These are phyloP conservation scores for Bretschneidera sinensis DNA, from an alignment of 345 rosid genomes.

Conservation along the genomic window DNA sequence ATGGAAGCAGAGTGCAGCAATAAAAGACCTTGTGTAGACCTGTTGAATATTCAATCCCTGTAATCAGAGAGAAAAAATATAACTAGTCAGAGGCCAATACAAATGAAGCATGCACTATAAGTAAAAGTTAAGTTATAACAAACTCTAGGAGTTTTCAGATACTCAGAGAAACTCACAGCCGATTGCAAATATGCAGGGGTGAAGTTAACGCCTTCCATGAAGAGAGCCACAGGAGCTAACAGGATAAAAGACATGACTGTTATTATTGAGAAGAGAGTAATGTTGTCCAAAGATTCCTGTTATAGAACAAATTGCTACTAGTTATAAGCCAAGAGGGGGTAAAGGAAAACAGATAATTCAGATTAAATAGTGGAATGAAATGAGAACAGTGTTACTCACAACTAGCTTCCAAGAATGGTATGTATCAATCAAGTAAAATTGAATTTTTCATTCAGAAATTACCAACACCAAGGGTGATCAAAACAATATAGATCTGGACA, in stretches of 20 bases:
- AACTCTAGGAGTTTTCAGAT: neutral
- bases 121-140: neutral
- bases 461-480: neutral
- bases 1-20: slow-evolving; percentile 92
- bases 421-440: no score
- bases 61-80: slow-evolving; percentile 13
- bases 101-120: neutral
- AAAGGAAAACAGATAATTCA: neutral
- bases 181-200: slow-evolving; percentile 81
- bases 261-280: slow-evolving; percentile 95
- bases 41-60: slow-evolving; percentile 78
- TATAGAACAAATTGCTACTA: slow-evolving; percentile 10
- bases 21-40: slow-evolving; percentile 52
- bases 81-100: slow-evolving; percentile 17
- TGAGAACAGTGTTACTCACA: neutral
- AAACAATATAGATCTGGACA: slow-evolving; percentile 4
- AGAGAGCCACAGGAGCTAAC: slow-evolving; percentile 72
- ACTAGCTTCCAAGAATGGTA: no score
- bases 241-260: slow-evolving; percentile 87
- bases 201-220: slow-evolving; percentile 85
- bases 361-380: neutral
- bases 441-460: no score
- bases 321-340: neutral
- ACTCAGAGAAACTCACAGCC: slow-evolving; percentile 53
- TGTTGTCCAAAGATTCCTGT: slow-evolving; percentile 96